These are phyloP conservation scores for Trichoderma atrobrunneum DNA, from an alignment of 2,329 filamentous ascomycete species.

Conservation along the genomic window DNA sequence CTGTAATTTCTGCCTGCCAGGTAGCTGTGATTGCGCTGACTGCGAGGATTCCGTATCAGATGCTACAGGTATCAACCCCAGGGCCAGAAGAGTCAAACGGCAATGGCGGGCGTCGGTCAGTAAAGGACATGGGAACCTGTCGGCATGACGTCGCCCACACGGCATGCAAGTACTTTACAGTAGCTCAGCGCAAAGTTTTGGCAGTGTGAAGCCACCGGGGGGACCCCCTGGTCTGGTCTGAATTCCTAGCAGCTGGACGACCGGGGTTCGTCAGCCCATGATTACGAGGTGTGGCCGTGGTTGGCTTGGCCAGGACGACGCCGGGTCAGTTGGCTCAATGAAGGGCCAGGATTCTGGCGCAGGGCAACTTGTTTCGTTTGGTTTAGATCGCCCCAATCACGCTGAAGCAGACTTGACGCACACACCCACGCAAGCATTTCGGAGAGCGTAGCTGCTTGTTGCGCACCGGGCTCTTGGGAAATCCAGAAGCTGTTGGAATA, in stretches of 20 bases:
- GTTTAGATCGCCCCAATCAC: conserved; percentile 11
- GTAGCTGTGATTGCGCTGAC: conserved; percentile 1
- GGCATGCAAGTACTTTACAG: not conserved
- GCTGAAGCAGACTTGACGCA: not conserved
- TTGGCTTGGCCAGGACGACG: not conserved
- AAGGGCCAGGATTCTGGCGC: not conserved
- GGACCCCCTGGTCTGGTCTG: not conserved
- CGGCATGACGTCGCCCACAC: conserved; percentile 14
- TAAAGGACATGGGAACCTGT: not conserved
- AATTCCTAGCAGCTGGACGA: not conserved
- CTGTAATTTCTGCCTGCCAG: conserved; percentile 10
- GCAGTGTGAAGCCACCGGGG: conserved; percentile 9
- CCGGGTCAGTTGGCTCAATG: conserved; percentile 1
- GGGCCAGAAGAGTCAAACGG: not conserved
- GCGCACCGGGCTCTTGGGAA: not conserved
- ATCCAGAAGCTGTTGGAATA: not conserved
- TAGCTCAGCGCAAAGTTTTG: conserved; percentile 8
- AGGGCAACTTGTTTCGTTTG: conserved; percentile 16
- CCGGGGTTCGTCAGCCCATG: conserved; percentile 10
- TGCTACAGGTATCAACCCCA: not conserved
- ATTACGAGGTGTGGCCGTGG: conserved; percentile 12
- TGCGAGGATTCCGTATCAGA: not conserved
- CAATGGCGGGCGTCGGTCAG: not conserved
- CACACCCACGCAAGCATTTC: not conserved
- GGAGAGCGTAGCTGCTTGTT: not conserved